Evolutionary conservation across 2,329 filamentous ascomycete species (phyloP).

Genomic region (Bipolaris zeicola): DNA sequence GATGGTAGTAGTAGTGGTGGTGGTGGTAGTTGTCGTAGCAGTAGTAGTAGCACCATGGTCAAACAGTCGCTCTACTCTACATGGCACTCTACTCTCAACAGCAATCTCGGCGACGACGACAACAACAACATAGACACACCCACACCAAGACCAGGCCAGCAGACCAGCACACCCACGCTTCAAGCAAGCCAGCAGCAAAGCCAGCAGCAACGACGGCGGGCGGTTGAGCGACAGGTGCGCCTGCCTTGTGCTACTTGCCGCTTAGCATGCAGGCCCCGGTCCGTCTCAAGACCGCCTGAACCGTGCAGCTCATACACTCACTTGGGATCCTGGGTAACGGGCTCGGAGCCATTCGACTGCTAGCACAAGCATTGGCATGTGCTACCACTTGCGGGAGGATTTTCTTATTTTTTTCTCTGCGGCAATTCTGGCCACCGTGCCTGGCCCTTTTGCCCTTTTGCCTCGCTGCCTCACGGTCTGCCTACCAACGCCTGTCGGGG

Average conservation of each 20-base stretch:
- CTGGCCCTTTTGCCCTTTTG: too few species aligned
- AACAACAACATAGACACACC: too few species aligned
- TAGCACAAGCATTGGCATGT: not conserved
- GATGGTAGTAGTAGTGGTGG: too few species aligned
- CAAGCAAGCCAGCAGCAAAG: too few species aligned
- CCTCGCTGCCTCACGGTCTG: not conserved
- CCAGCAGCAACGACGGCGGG: too few species aligned
- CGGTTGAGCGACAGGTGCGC: too few species aligned
- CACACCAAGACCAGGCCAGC: slow-evolving; percentile 11
- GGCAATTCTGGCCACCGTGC: not conserved
- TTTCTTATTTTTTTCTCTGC: not conserved
- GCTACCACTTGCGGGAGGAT: not conserved
- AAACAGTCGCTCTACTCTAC: too few species aligned
- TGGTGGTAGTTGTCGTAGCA: too few species aligned
- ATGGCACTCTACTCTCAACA: slow-evolving; percentile 1
- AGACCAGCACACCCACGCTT: too few species aligned
- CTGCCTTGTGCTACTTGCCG: slow-evolving; percentile 9
- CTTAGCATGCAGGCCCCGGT: slow-evolving; percentile 26
- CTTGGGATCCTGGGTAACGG: slow-evolving; percentile 4
- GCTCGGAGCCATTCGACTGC: slow-evolving; percentile 1
- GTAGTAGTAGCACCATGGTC: too few species aligned
- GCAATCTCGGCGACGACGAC: slow-evolving; percentile 3
- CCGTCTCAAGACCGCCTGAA: slow-evolving; percentile 25
- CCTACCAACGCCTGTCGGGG: not conserved
- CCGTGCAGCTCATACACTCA: slow-evolving; percentile 28